Evolutionary conservation across 768 basidiomycete species (phyloP), one percentile per base, ranked within the genome.

Genomic region (Pholiota conissans): DNA sequence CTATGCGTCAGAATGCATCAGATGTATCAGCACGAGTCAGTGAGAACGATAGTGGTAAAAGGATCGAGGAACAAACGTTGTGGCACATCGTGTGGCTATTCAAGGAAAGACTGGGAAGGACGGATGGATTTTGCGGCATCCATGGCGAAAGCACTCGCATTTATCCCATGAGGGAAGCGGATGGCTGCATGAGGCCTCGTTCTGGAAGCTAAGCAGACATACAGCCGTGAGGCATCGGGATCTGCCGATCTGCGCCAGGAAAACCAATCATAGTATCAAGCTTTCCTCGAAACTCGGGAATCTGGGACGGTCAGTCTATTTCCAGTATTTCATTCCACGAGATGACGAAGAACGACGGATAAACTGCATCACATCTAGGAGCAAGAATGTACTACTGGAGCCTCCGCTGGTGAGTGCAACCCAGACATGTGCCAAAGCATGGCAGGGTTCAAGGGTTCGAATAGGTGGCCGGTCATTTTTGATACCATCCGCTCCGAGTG

Each of bases 61-160:
- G 16, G 51, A 61, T 26, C 28, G 42, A 57, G 29, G 60, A 35
- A 75, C 85, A 49, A 64, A 90, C 89, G 71, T 90, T 90, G 73
- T 88, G 82, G 70, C 89, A 91, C 89, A 90, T 90, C 54, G 67
- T 69, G 62, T 54, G 40, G 56, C 58, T 59, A 56, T 59, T 51
- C 61, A 61, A 55, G 61, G 62, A 63, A 62, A 58, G 53, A 52
- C 55, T 59, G 63, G 56, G 57, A 68, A 56, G 45, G 58, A 54
- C 61, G 63, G 63, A 61, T 61, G 55, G 51, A 52, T 63, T n/a
- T 56, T 57, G 57, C 59, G 50, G 57, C 42, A 59, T 60, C 61
- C 56, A 58, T 56, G 51, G 59, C 53, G 51, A 56, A 57, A 58
- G 55, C 60, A 59, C 62, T 34, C 46, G 60, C 56, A 65, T 68